These are phyloP conservation scores for Centrapalus pauciflorus DNA, from an alignment of 129 eudicot genomes.

Conservation along the genomic window DNA sequence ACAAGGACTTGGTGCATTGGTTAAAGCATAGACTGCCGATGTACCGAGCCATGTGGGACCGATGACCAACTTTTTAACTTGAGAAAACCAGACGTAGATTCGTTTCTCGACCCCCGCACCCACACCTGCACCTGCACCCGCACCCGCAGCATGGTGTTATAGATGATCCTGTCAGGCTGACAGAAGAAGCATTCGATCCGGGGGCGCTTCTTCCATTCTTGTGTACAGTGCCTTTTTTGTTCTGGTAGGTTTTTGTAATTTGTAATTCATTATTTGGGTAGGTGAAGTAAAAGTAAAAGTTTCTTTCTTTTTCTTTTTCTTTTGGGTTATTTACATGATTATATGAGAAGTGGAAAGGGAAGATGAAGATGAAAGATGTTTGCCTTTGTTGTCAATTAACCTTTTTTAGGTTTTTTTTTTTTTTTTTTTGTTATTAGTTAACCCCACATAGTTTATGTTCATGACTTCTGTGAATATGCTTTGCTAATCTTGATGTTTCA, in stretches of 20 bases:
- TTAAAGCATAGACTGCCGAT: conserved; percentile 79
- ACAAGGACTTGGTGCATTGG: conserved; percentile 84
- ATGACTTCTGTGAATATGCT: conserved; percentile 23
- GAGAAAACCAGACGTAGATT: conserved; percentile 22
- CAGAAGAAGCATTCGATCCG: conserved; percentile 21
- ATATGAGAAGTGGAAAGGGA: conserved; percentile 30
- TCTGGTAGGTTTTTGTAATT: conserved; percentile 43
- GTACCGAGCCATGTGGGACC: conserved; percentile 86
- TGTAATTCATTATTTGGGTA: conserved; percentile 55
- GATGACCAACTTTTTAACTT: conserved; percentile 30
- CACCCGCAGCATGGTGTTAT: too few species aligned
- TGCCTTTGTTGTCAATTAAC: conserved; percentile 18
- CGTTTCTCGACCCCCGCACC: not conserved
- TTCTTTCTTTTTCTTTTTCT: not conserved
- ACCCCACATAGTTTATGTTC: conserved; percentile 8
- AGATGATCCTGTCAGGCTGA: not conserved
- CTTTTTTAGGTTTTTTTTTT: not conserved
- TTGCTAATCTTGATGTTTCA: conserved; percentile 9
- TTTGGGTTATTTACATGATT: not conserved
- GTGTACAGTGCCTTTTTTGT: conserved; percentile 62
- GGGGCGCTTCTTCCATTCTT: conserved; percentile 50
- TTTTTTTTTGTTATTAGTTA: conserved; percentile 6
- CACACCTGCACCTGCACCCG: not conserved
- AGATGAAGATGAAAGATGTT: conserved; percentile 18
- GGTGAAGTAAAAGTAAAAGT: conserved; percentile 31